A percentile compares a stretch with the other conserved stretches of the same genome.
Conservation (phyloP, 805 yeast genomes). For the Maudiozyma bulderi region DNA sequence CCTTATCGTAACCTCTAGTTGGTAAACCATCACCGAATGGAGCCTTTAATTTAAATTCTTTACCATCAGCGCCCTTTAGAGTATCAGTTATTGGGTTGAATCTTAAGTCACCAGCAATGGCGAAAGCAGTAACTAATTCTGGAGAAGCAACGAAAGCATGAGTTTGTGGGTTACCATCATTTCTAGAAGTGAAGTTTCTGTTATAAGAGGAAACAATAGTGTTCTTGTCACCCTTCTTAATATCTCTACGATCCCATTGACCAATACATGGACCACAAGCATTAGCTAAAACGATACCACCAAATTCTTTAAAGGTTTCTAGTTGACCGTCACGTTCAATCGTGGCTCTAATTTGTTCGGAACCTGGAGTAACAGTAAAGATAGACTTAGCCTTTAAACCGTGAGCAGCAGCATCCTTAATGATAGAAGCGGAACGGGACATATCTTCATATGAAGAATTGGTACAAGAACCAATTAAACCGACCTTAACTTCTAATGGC, state of each 20-base stretch:
- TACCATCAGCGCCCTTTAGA: constrained; percentile 79
- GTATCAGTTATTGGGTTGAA: constrained; percentile 93
- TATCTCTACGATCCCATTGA: constrained; percentile 95
- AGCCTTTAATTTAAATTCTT: constrained; percentile 78
- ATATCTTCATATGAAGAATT: constrained; percentile 97
- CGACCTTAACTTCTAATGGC: constrained; percentile 90
- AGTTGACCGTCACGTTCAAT: constrained; percentile 94
- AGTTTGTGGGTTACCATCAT: constrained; percentile 95
- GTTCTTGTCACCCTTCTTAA: constrained; percentile 89
- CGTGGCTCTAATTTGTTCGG: constrained; percentile 97
- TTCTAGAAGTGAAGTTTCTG: constrained; percentile 96
- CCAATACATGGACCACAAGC: constrained; percentile 99
- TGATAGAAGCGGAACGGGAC: constrained; percentile 92
- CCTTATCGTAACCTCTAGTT: constrained; percentile 78
- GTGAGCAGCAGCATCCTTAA: constrained; percentile 79
- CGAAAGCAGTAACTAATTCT: constrained; percentile 90
- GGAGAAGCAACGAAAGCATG: constrained; percentile 97
- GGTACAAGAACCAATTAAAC: constrained; percentile 97
- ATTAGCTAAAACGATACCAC: constrained; percentile 90
- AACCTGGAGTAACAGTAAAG: constrained; percentile 94
- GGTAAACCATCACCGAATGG: constrained; percentile 92
- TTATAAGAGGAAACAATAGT: constrained; percentile 95
- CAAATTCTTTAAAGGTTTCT: constrained; percentile 78
- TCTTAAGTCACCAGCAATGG: constrained; percentile 91
- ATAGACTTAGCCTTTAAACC: constrained; percentile 89